These are phyloP conservation scores for Candida nonsorbophila DNA, from an alignment of 805 yeast species.

Conservation along the genomic window DNA sequence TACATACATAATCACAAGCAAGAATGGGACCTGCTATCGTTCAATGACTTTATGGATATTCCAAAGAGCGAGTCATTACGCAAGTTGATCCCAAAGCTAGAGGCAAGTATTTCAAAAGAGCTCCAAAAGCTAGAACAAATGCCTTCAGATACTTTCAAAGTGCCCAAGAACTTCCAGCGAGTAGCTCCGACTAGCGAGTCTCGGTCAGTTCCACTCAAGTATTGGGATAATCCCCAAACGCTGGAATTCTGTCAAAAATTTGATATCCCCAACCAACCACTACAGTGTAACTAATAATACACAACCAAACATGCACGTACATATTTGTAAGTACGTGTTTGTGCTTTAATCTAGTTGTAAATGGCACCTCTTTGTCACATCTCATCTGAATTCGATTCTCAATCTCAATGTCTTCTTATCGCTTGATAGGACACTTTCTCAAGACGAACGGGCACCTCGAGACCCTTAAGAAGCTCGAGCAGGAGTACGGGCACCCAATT, in stretches of 20 bases:
- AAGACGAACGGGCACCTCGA: conserved; percentile 38
- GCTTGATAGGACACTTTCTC: conserved; percentile 57
- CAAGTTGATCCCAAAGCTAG: conserved; percentile 17
- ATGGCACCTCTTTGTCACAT: no score
- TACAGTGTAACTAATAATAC: no score
- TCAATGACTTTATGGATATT: conserved; percentile 8
- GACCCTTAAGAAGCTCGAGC: conserved; percentile 46
- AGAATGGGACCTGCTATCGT: conserved; percentile 10
- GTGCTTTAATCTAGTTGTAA: no score
- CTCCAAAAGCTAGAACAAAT: conserved; percentile 6
- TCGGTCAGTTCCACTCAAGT: conserved; percentile 13
- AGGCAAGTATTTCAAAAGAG: conserved; percentile 14
- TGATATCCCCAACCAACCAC: no score
- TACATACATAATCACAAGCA: conserved; percentile 9
- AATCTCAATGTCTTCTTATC: conserved; percentile 11
- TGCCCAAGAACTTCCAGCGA: conserved; percentile 18
- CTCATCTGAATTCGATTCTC: no score
- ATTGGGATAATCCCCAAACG: conserved; percentile 36
- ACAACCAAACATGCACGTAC: no score
- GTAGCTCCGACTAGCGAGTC: conserved; percentile 20
- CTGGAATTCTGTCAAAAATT: conserved; percentile 22
- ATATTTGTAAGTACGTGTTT: no score
- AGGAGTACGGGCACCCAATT: conserved; percentile 37
- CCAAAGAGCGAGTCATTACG: no score
- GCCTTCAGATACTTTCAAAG: conserved; percentile 9